Percentiles rank a stretch among this genome's conserved stretches.
These are phyloP conservation scores for Botrytis galanthina DNA, from an alignment of 2,329 filamentous ascomycete species.

Conservation along the genomic window DNA sequence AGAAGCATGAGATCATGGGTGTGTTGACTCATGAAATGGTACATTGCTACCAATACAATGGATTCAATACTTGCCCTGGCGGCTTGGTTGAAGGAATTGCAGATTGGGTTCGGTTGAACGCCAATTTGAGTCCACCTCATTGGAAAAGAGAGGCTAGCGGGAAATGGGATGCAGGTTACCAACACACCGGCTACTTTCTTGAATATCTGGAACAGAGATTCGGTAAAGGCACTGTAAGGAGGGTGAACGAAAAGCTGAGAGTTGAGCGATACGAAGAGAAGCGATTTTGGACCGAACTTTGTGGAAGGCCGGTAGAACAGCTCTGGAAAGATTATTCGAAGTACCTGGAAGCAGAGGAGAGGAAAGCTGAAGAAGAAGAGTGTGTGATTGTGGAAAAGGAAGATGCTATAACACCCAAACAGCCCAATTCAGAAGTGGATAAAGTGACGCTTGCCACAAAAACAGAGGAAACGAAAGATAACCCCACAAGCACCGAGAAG, in stretches of 20 bases:
- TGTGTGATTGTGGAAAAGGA: slow-evolving; percentile 36
- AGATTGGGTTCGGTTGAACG: slow-evolving; percentile 83
- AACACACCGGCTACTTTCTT: slow-evolving; percentile 87
- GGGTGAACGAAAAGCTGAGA: slow-evolving; percentile 66
- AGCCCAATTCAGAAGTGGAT: not conserved
- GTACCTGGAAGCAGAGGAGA: slow-evolving; percentile 33
- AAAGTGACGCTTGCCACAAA: not conserved
- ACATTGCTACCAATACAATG: slow-evolving; percentile 88
- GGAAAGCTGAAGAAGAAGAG: slow-evolving; percentile 34
- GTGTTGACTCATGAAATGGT: slow-evolving; percentile 91
- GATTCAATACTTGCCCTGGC: slow-evolving; percentile 57
- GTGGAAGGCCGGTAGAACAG: slow-evolving; percentile 62
- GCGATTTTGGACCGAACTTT: slow-evolving; percentile 64
- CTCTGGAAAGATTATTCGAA: slow-evolving; percentile 73
- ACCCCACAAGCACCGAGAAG: not conserved
- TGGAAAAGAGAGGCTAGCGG: slow-evolving; percentile 62
- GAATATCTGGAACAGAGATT: slow-evolving; percentile 75
- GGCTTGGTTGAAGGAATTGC: slow-evolving; percentile 89
- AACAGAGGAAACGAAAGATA: not conserved
- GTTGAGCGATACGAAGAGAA: slow-evolving; percentile 62
- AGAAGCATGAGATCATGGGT: slow-evolving; percentile 68
- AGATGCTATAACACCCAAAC: slow-evolving; percentile 24
- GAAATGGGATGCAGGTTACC: slow-evolving; percentile 86
- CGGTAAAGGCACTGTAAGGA: slow-evolving; percentile 57
- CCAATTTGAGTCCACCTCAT: slow-evolving; percentile 73